A percentile compares a stretch with the other conserved stretches of the same genome.
These are phyloP conservation scores for Xenoacremonium recifei DNA, from an alignment of 2,329 filamentous ascomycete species.

Conservation along the genomic window DNA sequence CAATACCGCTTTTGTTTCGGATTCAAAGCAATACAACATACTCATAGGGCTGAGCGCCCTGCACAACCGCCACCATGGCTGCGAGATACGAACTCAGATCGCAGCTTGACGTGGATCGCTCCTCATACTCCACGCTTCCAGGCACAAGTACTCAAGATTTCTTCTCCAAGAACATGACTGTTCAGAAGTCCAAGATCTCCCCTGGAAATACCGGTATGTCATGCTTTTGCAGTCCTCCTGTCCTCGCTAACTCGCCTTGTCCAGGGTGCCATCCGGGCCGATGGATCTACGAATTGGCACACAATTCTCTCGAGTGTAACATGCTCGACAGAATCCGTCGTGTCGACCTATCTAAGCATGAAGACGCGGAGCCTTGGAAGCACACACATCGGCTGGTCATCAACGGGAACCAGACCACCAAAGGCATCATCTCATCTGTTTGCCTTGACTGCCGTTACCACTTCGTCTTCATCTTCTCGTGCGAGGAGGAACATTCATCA, in stretches of 20 bases:
- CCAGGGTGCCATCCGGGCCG: conserved; percentile 38
- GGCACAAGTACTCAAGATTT: conserved; percentile 28
- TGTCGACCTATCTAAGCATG: too few relatives aligned
- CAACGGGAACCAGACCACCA: conserved; percentile 37
- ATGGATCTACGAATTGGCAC: conserved; percentile 40
- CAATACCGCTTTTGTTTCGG: too few relatives aligned
- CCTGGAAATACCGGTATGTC: conserved; percentile 27
- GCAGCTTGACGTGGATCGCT: conserved; percentile 25
- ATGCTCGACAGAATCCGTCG: too few relatives aligned
- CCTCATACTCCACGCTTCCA: conserved; percentile 31
- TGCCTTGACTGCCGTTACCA: conserved; percentile 42
- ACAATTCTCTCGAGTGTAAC: conserved; percentile 37
- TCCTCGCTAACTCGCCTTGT: conserved; percentile 10
- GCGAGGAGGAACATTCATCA: conserved; percentile 27
- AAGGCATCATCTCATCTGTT: conserved; percentile 33
- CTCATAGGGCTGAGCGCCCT: too few relatives aligned
- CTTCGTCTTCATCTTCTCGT: conserved; percentile 38
- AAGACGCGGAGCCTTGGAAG: conserved; percentile 33
- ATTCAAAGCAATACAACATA: too few relatives aligned
- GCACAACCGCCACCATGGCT: conserved; percentile 21
- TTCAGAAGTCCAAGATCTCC: conserved; percentile 30
- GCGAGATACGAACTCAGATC: conserved; percentile 26
- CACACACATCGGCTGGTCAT: conserved; percentile 36
- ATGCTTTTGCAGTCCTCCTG: not conserved
- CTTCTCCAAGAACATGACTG: conserved; percentile 30